A percentile compares a stretch with the other conserved stretches of the same genome.
These are phyloP conservation scores for Dichomitus squalens DNA, from an alignment of 1,284 basidiomycete genomes.

Conservation along the genomic window DNA sequence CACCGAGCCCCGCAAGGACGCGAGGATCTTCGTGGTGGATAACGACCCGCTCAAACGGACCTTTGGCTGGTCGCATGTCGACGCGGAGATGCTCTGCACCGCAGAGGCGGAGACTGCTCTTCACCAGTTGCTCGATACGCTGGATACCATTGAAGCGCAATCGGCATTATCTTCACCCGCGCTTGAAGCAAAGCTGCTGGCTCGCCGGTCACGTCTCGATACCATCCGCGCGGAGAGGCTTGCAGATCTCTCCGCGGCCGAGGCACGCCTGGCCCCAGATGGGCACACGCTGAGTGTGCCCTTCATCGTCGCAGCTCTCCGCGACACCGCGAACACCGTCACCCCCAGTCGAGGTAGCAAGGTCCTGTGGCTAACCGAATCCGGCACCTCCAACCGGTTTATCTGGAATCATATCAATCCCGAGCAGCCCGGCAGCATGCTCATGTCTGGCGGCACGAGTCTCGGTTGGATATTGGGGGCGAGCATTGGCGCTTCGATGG, in stretches of 20 bases:
- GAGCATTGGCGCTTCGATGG: constrained; percentile 57
- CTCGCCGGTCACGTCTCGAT: constrained; percentile 9
- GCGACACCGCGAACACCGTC: constrained; percentile 14
- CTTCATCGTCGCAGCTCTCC: constrained; percentile 21
- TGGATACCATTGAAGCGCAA: not conserved
- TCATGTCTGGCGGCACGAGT: constrained; percentile 62
- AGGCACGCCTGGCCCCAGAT: constrained; percentile 26
- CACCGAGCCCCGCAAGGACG: constrained; percentile 41
- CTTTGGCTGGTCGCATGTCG: constrained; percentile 55
- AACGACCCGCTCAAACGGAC: constrained; percentile 59
- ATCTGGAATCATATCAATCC: constrained; percentile 63
- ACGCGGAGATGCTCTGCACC: constrained; percentile 56
- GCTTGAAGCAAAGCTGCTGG: constrained; percentile 15
- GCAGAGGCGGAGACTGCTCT: constrained; percentile 57
- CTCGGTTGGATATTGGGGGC: constrained; percentile 69
- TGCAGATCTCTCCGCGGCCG: constrained; percentile 27
- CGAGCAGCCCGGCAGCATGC: constrained; percentile 47
- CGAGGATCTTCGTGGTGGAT: constrained; percentile 62
- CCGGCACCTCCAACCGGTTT: constrained; percentile 54
- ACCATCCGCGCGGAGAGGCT: constrained; percentile 29
- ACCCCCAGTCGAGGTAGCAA: constrained; percentile 40
- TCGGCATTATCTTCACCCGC: not conserved
- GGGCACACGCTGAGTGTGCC: constrained; percentile 35
- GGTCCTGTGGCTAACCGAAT: constrained; percentile 61
- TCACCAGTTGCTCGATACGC: constrained; percentile 43